Percentiles rank a stretch among this genome's conserved stretches.
Evolutionary conservation across 225 moss, liverwort and hornwort species (phyloP).

Genomic region (Physcomitrium patens): DNA sequence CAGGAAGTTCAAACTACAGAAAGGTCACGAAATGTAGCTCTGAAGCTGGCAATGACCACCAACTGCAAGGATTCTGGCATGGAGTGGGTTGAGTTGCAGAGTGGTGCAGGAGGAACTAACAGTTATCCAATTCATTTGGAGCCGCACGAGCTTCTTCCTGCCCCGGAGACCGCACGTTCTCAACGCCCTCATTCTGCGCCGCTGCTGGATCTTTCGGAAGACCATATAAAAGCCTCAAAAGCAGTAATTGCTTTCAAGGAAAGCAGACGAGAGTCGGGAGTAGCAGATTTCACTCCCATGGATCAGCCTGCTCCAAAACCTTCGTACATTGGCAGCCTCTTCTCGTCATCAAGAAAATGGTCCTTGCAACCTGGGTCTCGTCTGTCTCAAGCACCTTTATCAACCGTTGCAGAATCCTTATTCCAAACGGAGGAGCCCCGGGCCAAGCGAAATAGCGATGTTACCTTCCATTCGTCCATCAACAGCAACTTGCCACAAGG

Average conservation of each 20-base stretch:
- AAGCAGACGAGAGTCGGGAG: slow-evolving; percentile 29
- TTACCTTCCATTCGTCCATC: too few relatives aligned
- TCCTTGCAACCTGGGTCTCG: background rate
- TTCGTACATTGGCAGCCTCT: slow-evolving; percentile 29
- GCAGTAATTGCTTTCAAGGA: slow-evolving; percentile 56
- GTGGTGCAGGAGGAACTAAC: background rate
- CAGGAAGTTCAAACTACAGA: slow-evolving; percentile 18
- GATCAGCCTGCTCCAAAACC: too few relatives aligned
- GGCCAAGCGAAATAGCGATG: too few relatives aligned
- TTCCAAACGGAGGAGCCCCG: slow-evolving; percentile 32
- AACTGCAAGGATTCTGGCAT: background rate
- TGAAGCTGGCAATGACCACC: background rate
- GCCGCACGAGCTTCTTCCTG: background rate
- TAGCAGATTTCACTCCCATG: background rate
- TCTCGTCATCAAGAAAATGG: slow-evolving; percentile 45
- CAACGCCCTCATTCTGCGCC: background rate
- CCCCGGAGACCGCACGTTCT: background rate
- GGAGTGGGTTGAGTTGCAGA: slow-evolving; percentile 9
- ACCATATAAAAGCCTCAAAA: slow-evolving; percentile 37
- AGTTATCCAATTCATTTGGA: background rate
- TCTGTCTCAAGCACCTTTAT: slow-evolving; percentile 40
- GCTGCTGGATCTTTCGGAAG: slow-evolving; percentile 26
- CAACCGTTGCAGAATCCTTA: slow-evolving; percentile 49
- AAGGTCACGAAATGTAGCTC: background rate
- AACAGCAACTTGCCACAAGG: background rate